phyloP scores from a whole-genome alignment of 768 basidiomycete genomes.

The Rhodotorula sphaerocarpa region DNA sequence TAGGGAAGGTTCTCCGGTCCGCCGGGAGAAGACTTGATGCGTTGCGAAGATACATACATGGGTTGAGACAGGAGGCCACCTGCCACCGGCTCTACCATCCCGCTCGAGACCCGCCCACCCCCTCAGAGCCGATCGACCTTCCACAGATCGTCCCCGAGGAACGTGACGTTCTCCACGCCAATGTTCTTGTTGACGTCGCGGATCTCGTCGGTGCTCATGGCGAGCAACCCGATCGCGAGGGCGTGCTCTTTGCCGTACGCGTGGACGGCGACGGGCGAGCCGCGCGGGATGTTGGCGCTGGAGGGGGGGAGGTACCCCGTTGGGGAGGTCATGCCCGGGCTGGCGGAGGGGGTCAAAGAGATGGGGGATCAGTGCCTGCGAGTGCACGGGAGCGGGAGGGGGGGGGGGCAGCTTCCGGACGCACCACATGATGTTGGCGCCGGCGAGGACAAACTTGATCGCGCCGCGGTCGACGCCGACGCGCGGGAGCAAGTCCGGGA shows the following conservation, averaged over 20 bases:
- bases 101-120: neutral
- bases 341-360: conserved; percentile 7
- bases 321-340: conserved; percentile 85
- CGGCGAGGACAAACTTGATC: conserved; percentile 89
- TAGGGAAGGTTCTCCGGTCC: no score
- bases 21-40: no score
- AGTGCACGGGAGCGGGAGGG: neutral
- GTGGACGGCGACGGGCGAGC: conserved; percentile 70
- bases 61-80: no score
- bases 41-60: no score
- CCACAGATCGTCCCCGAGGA: conserved; percentile 87
- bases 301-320: conserved; percentile 78
- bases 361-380: neutral
- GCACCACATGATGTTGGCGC: conserved; percentile 82
- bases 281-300: conserved; percentile 47
- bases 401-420: conserved; percentile 17
- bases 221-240: conserved; percentile 73
- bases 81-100: no score
- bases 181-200: conserved; percentile 78
- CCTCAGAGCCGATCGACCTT: conserved; percentile 35
- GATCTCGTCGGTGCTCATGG: conserved; percentile 80
- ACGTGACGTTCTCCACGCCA: conserved; percentile 76
- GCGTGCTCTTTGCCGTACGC: conserved; percentile 96
- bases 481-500: conserved; percentile 79
- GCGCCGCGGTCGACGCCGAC: conserved; percentile 92